Evolutionary conservation across 176 grass and related monocot genomes (phyloP), one percentile per base, ranked within the genome.

Genomic region (Carex pumila): DNA sequence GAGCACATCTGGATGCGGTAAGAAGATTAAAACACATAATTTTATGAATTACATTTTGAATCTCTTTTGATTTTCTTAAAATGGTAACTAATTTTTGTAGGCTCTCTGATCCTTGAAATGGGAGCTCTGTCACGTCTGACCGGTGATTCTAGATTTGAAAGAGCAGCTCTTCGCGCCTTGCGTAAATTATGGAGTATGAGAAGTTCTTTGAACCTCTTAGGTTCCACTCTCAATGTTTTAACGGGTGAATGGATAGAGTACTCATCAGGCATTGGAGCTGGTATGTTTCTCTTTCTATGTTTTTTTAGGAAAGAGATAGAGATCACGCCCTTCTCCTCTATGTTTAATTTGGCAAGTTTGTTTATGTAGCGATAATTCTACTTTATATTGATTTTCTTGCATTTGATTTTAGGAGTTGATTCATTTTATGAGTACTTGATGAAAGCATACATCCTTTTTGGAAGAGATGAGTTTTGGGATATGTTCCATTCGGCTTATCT

Each of bases 41-140:
- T 34, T 64, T 7, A 6, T 37, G 54, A 63, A 78, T 39, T 87
- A 14, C 58, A 84, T 22, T 54, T 54, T 32, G 56, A 53, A 32
- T 31, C 19, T 54, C 31, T 87, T 36, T 82, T 85, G 55, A 77
- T 58, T 82, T 84, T 55, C 78, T 21, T 85, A 86, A 65, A 89
- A 21, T 58, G 41, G 37, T 71, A 49, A 64, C 64, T 43, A 50
- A 61, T 12, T 41, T 75, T 61, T 89, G 62, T 79, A 95, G 92
- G 95, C 60, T 98, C 95, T 71, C 88, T 95, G 85, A 98, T 98
- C 84, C 95, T 98, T 81, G 95, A 98, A 91, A 98, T 98, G 95
- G 95, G 95, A 71, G 80, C 85, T 57, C 86, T 98, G 61, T 95
- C 95, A 85, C 91, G 89, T 80, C 88, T 98, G 81, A 95, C 89